phyloP scores from a whole-genome alignment of 2,329 filamentous ascomycete genomes.

The Aspergillus sp. region DNA sequence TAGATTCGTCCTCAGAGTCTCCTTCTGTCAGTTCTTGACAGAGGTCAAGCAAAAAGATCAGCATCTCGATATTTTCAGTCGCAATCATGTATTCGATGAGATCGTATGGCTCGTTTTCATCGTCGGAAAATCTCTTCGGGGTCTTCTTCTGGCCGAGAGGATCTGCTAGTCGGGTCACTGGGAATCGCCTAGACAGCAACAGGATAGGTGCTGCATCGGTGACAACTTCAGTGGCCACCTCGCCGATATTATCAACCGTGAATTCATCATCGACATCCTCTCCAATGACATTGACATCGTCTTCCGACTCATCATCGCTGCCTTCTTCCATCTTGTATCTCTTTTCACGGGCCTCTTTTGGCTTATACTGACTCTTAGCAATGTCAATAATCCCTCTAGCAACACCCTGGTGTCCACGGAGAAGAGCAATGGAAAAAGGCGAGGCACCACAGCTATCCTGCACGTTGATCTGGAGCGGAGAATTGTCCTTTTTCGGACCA shows the following conservation, averaged over 20 bases:
- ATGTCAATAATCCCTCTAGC: conserved; percentile 68
- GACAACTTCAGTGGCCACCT: conserved; percentile 64
- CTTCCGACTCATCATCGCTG: conserved; percentile 10
- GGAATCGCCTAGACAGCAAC: conserved; percentile 44
- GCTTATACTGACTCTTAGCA: conserved; percentile 62
- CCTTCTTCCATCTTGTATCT: conserved; percentile 30
- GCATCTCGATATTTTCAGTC: conserved; percentile 49
- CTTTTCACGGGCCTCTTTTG: conserved; percentile 46
- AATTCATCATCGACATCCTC: conserved; percentile 62
- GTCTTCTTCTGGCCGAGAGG: too few species aligned
- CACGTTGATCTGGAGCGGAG: conserved; percentile 62
- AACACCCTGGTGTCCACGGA: conserved; percentile 60
- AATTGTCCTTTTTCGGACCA: conserved; percentile 45
- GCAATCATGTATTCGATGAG: conserved; percentile 45
- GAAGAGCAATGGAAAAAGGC: conserved; percentile 65
- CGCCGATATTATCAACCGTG: conserved; percentile 71
- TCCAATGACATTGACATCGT: conserved; percentile 27
- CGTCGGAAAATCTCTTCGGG: not conserved
- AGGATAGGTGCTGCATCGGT: conserved; percentile 54
- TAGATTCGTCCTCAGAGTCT: conserved; percentile 5
- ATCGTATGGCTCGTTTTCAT: not conserved
- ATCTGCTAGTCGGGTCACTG: conserved; percentile 19
- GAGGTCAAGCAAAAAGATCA: conserved; percentile 57
- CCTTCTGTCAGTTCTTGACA: conserved; percentile 20
- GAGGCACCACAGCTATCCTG: conserved; percentile 48